phyloP scores from a whole-genome alignment of 1,139 yeast species.

The Arxiozyma heterogenica region DNA sequence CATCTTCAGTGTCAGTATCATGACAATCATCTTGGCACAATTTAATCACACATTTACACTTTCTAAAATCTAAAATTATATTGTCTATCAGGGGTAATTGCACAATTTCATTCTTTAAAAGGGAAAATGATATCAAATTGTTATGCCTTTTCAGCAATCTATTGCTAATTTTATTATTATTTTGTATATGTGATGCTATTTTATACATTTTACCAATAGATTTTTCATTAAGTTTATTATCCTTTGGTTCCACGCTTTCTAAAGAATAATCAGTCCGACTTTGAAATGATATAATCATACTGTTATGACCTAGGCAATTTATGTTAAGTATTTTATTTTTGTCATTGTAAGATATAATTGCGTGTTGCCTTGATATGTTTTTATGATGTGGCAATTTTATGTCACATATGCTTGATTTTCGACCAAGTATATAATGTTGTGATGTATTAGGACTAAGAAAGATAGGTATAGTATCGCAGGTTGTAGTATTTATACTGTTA shows the following conservation, averaged over 20 bases:
- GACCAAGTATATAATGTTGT: constrained; percentile 23
- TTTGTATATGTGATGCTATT: neutral
- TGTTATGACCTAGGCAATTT: constrained; percentile 34
- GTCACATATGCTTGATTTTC: constrained; percentile 26
- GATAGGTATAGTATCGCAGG: constrained; percentile 5
- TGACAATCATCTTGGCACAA: constrained; percentile 8
- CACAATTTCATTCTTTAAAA: constrained; percentile 47
- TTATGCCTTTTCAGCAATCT: constrained; percentile 4
- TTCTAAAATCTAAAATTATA: constrained; percentile 48
- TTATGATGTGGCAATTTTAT: constrained; percentile 25
- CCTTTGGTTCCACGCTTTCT: constrained; percentile 7
- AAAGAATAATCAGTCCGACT: constrained; percentile 20
- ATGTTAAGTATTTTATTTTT: constrained; percentile 26
- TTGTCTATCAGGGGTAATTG: constrained; percentile 47
- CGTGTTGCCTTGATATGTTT: constrained; percentile 29
- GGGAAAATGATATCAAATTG: constrained; percentile 44
- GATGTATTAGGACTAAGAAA: constrained; percentile 15
- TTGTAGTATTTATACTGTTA: neutral
- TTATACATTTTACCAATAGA: neutral
- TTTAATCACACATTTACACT: constrained; percentile 17
- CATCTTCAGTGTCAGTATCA: constrained; percentile 30
- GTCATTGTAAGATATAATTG: constrained; percentile 25
- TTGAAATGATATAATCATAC: constrained; percentile 29
- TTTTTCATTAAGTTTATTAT: constrained; percentile 5
- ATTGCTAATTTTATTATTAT: neutral